Evolutionary conservation across 2,329 filamentous ascomycete genomes (phyloP).

Genomic region (Drechmeria coniospora): DNA sequence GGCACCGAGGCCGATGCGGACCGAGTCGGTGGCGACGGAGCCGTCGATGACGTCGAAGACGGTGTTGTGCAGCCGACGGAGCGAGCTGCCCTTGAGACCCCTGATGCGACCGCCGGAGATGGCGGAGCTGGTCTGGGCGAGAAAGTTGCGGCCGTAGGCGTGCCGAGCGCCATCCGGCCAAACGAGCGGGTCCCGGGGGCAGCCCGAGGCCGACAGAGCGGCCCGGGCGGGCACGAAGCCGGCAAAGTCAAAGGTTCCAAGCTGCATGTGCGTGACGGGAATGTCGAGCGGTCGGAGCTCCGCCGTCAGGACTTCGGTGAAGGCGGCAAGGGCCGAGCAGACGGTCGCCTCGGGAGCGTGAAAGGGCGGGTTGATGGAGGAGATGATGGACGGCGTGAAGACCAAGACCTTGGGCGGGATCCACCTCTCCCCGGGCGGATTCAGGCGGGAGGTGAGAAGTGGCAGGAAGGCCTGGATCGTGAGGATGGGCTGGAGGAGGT

Average conservation of each 20-base stretch:
- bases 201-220: conserved; percentile 21
- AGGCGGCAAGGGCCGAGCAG: conserved; percentile 75
- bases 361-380: conserved; percentile 64
- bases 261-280: conserved; percentile 71
- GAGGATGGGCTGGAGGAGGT: conserved; percentile 77
- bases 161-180: conserved; percentile 49
- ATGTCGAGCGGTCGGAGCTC: conserved; percentile 67
- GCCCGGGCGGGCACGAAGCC: conserved; percentile 38
- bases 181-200: conserved; percentile 32
- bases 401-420: conserved; percentile 54
- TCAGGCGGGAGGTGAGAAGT: conserved; percentile 49
- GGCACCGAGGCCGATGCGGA: conserved; percentile 74
- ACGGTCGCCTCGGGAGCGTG: conserved; percentile 76
- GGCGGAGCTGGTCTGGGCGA: conserved; percentile 36
- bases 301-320: conserved; percentile 62
- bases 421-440: conserved; percentile 32
- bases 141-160: conserved; percentile 48
- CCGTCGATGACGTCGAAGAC: conserved; percentile 80
- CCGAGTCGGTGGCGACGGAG: conserved; percentile 41
- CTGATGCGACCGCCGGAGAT: conserved; percentile 41
- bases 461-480: conserved; percentile 83
- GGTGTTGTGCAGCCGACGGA: conserved; percentile 68
- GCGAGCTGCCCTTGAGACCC: conserved; percentile 51
- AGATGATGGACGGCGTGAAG: conserved; percentile 66
- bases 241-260: conserved; percentile 80